phyloP scores from a whole-genome alignment of 108 stramenopile genomes.

The Skeletonema costatum region DNA sequence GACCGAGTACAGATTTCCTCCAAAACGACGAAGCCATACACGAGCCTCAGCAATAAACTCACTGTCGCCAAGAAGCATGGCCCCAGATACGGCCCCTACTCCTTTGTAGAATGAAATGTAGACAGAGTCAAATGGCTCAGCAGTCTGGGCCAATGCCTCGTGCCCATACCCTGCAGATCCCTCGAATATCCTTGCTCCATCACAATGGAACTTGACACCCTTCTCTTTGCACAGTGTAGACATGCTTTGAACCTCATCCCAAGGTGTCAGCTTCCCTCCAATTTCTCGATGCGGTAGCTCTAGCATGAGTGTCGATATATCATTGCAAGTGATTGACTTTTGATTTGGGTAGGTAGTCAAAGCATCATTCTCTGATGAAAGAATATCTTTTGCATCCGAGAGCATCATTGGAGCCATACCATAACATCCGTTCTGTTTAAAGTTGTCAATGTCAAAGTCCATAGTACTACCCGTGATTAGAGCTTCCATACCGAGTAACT shows the following conservation, averaged over 20 bases:
- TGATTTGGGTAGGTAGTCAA: background rate
- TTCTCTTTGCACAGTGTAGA: constrained; percentile 31
- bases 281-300: constrained; percentile 87
- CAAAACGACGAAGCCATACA: constrained; percentile 80
- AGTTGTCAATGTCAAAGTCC: constrained; percentile 23
- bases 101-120: constrained; percentile 89
- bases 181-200: constrained; percentile 88
- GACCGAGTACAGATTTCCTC: constrained; percentile 80
- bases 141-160: constrained; percentile 42
- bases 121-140: constrained; percentile 66
- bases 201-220: constrained; percentile 72
- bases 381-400: constrained; percentile 31
- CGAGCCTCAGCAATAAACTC: constrained; percentile 69
- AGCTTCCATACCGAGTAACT: constrained; percentile 56
- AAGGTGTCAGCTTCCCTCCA: constrained; percentile 80
- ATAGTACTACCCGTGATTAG: constrained; percentile 25
- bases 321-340: constrained; percentile 2
- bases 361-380: background rate
- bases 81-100: constrained; percentile 74
- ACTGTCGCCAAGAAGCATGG: constrained; percentile 68
- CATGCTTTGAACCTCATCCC: constrained; percentile 62
- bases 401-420: constrained; percentile 42
- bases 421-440: constrained; percentile 24
- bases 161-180: constrained; percentile 57
- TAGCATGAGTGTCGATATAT: constrained; percentile 58